phyloP scores from a whole-genome alignment of 78 protist genomes.

The Dictyostelium purpureum region DNA sequence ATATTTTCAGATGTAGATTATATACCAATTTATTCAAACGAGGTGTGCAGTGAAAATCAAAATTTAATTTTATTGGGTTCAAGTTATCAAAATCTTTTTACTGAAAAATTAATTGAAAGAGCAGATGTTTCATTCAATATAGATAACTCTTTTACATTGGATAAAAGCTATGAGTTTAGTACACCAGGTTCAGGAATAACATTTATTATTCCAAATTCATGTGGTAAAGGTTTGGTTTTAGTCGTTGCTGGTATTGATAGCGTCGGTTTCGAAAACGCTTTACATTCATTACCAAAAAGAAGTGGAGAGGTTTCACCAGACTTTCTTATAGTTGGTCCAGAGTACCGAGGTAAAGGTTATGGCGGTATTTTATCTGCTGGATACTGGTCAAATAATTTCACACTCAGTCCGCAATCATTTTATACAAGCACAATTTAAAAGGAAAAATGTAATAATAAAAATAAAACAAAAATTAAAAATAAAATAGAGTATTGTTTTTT shows the following conservation, averaged over 20 bases:
- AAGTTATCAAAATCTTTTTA: constrained; percentile 1
- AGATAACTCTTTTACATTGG: neutral
- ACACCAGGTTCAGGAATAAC: constrained; percentile 9
- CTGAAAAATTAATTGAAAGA: neutral
- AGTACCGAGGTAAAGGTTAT: constrained; percentile 35
- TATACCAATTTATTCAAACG: neutral
- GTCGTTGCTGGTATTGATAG: constrained; percentile 11
- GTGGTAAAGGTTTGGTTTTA: constrained; percentile 16
- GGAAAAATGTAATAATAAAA: too few species aligned
- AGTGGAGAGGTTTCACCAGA: constrained; percentile 35
- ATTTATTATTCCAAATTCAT: constrained; percentile 24
- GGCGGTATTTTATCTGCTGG: constrained; percentile 52
- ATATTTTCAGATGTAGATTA: constrained; percentile 28
- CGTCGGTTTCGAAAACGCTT: constrained; percentile 27
- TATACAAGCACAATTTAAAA: too few species aligned
- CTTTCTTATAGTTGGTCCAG: constrained; percentile 26
- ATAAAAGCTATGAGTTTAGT: neutral
- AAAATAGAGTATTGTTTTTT: too few species aligned
- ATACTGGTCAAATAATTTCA: too few species aligned
- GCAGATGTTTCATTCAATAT: neutral
- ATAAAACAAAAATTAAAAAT: too few species aligned
- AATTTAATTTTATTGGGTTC: constrained; percentile 41
- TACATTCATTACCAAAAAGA: constrained; percentile 30
- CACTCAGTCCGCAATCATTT: too few species aligned
- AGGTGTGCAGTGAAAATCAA: neutral